Base-by-base conservation (phyloP, 2,329 filamentous ascomycete species). In the Sarocladium kiliense region DNA sequence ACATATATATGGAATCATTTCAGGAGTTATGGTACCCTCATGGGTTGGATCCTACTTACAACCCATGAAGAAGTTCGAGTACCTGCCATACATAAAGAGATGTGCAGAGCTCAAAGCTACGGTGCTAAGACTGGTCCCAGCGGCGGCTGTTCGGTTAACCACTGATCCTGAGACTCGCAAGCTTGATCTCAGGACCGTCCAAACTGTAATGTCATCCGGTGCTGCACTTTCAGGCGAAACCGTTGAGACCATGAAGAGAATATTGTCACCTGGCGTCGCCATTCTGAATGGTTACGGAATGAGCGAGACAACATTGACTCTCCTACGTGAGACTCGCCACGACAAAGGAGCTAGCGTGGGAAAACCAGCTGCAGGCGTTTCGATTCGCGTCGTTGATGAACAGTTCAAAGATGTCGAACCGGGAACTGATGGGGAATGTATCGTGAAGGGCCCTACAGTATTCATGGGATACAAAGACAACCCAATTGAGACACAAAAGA, bases 371-470 rank as follows among this genome's bases (percentile, higher is more conserved):
- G 60, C 58, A 7, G 61, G 61, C 1, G 57, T 60, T 3, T 58
- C 57, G 0, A 37, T 63, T n/a, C 59, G 67, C 14, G 55, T 69
- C 32, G 65, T 68, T 1, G 64, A 68, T 44, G 67, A 68, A 16
- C 54, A 64, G 10, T 53, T 58, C 3, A 55, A 61, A 0, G 65
- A 69, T 54, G 67, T 68, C 3, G 41, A 45, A 14, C 58, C 57
- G 6, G 65, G 65, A 1, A 53, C 60, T 14, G 59, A 66, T 10
- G 66, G 67, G 0, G 65, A 25, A 21, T 50, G 25, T 41, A 41
- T 44, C 41, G 32, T 30, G 26, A 49, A 41, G 25, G 44, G 36
- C 25, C 37, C 45, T 21, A 47, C 37, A 12, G 18, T 41, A 34
- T 56, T 36, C 53, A 61, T 63, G 56, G 59, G 57, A 25, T 69